Percentiles rank a stretch among this genome's conserved stretches.
These are phyloP conservation scores for Malassezia slooffiae DNA, from an alignment of 1,284 basidiomycete genomes.

Conservation along the genomic window DNA sequence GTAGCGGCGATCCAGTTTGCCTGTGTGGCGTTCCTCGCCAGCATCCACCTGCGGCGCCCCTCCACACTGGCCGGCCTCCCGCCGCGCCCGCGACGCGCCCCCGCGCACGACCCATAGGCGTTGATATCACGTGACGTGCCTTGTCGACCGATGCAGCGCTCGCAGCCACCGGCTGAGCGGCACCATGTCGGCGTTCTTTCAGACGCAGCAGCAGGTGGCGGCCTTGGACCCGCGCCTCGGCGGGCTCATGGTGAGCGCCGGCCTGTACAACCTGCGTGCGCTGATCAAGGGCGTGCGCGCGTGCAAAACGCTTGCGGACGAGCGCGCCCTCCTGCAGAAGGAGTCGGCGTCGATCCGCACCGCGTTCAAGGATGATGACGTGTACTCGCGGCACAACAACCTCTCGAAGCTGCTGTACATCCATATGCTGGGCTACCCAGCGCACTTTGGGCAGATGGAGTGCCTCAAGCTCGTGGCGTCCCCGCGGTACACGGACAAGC, in stretches of 20 bases:
- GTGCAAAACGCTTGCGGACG: conserved; percentile 87
- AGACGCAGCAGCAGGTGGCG: conserved; percentile 46
- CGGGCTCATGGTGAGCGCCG: conserved; percentile 42
- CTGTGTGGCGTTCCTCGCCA: not conserved
- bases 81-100: conserved; percentile 6
- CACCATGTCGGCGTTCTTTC: conserved; percentile 44
- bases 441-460: conserved; percentile 99
- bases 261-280: conserved; percentile 47
- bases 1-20: conserved; percentile 5
- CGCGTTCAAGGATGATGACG: conserved; percentile 82
- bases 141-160: too few species aligned
- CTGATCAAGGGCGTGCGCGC: conserved; percentile 49
- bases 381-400: conserved; percentile 80
- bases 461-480: conserved; percentile 98
- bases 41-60: conserved; percentile 1
- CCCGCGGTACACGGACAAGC: conserved; percentile 90
- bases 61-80: conserved; percentile 5
- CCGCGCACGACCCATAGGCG: not conserved
- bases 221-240: conserved; percentile 45
- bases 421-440: conserved; percentile 98
- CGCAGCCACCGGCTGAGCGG: not conserved
- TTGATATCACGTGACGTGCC: conserved; percentile 6
- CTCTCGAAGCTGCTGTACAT: conserved; percentile 98
- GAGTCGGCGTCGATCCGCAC: conserved; percentile 96
- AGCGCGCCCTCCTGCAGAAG: conserved; percentile 91